A percentile compares a stretch with the other conserved stretches of the same genome.
These are phyloP conservation scores for Penicillium sp. DNA, from an alignment of 2,329 filamentous ascomycete genomes.

Conservation along the genomic window DNA sequence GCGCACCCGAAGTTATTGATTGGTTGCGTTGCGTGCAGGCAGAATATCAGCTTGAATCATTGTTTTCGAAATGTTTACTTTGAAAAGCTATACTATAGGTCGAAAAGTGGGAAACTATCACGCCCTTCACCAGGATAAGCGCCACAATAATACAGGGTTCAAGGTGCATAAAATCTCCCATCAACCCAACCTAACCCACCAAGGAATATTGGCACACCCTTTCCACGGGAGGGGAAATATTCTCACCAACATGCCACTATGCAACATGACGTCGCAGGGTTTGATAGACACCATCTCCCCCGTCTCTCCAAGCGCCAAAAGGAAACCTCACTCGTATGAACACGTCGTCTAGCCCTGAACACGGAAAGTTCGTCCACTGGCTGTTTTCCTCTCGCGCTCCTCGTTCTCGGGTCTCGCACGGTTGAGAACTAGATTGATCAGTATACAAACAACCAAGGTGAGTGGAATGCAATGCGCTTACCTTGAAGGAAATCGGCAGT, in stretches of 20 bases:
- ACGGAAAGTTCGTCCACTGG: conserved; percentile 88
- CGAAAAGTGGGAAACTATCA: not conserved
- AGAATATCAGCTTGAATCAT: not conserved
- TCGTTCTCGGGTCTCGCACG: conserved; percentile 92
- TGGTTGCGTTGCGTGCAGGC: not conserved
- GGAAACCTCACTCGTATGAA: not conserved
- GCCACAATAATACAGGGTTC: not conserved
- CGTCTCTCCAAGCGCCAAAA: not conserved
- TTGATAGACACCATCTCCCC: not conserved
- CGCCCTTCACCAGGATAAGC: not conserved
- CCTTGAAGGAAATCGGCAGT: conserved; percentile 98
- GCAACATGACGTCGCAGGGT: not conserved
- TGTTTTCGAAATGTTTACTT: not conserved
- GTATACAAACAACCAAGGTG: conserved; percentile 14
- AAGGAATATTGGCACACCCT: not conserved
- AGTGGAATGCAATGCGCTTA: conserved; percentile 41
- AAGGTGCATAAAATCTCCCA: not conserved
- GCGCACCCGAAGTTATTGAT: not conserved
- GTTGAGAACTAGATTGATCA: conserved; percentile 70
- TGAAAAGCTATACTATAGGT: not conserved
- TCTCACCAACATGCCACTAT: not conserved
- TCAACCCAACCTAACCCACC: not conserved
- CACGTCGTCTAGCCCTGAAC: conserved; percentile 44
- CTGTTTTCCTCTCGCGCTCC: conserved; percentile 97
- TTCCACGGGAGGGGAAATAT: not conserved